Evolutionary conservation across 2,329 filamentous ascomycete species (phyloP).

Genomic region (Cladosporium sp.): DNA sequence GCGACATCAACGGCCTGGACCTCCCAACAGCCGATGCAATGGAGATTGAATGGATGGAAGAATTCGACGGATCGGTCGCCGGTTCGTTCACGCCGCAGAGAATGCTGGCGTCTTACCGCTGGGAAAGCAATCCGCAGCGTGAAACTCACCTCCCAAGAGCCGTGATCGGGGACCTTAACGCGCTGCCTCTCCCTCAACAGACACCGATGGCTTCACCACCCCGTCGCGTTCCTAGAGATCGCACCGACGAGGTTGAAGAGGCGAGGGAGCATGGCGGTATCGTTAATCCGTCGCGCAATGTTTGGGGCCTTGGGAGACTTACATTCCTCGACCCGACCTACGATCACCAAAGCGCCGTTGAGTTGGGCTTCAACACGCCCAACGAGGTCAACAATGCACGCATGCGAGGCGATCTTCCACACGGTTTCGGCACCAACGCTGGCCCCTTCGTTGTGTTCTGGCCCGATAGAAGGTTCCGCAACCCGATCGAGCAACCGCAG

Average conservation of each 20-base stretch:
- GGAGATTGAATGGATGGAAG: not conserved
- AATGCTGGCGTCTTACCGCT: no score
- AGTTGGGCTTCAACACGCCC: not conserved
- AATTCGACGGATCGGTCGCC: no score
- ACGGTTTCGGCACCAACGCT: conserved; percentile 1
- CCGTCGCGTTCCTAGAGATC: not conserved
- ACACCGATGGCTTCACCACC: not conserved
- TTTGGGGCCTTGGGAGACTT: not conserved
- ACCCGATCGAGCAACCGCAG: not conserved
- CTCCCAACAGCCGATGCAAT: not conserved
- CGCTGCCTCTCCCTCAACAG: not conserved
- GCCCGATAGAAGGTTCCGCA: not conserved
- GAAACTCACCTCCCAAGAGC: not conserved
- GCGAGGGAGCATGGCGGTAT: not conserved
- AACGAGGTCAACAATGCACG: not conserved
- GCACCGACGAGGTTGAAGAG: not conserved
- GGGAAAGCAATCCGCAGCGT: no score
- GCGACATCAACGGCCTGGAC: not conserved
- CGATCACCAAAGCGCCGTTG: not conserved
- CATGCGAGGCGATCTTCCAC: not conserved
- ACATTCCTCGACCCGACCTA: not conserved
- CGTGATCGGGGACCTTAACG: not conserved
- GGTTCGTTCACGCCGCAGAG: no score
- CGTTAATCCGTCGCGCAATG: not conserved
- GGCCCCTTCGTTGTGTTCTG: conserved; percentile 1